Evolutionary conservation across 2,329 filamentous ascomycete species (phyloP).

Genomic region (Claviceps pazoutovae): DNA sequence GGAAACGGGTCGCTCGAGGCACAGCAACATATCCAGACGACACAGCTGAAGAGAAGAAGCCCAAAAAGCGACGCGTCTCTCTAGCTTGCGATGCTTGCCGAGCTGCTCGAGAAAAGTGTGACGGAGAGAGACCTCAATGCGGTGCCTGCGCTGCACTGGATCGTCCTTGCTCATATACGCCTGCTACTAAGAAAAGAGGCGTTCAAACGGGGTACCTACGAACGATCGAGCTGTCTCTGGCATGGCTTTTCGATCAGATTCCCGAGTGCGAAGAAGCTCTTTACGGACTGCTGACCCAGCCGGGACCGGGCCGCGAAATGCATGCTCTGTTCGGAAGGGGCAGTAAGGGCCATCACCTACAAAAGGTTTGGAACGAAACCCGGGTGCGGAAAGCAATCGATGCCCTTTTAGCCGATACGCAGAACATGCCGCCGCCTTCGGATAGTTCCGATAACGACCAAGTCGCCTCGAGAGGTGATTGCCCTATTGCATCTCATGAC

Average conservation of each 20-base stretch:
- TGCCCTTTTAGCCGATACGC: slow-evolving; percentile 38
- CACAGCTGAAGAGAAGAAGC: neutral
- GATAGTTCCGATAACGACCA: slow-evolving; percentile 22
- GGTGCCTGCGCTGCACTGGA: slow-evolving; percentile 51
- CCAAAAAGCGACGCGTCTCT: slow-evolving; percentile 51
- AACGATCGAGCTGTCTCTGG: slow-evolving; percentile 55
- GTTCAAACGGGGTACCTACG: slow-evolving; percentile 71
- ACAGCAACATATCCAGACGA: neutral
- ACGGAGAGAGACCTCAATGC: slow-evolving; percentile 53
- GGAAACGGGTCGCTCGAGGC: slow-evolving; percentile 20
- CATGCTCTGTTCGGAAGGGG: slow-evolving; percentile 37
- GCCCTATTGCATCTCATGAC: neutral
- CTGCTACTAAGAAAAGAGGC: slow-evolving; percentile 61
- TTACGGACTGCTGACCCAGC: slow-evolving; percentile 35
- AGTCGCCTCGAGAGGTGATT: slow-evolving; percentile 14
- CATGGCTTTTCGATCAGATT: slow-evolving; percentile 50
- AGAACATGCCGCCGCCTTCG: slow-evolving; percentile 12
- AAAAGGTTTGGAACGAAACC: slow-evolving; percentile 50
- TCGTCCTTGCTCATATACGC: slow-evolving; percentile 56
- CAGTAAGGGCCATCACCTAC: slow-evolving; percentile 39
- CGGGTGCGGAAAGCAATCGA: slow-evolving; percentile 49
- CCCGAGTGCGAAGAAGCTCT: slow-evolving; percentile 45
- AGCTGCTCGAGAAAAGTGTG: slow-evolving; percentile 56
- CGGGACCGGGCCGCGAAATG: slow-evolving; percentile 25
- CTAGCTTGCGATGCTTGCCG: slow-evolving; percentile 57